A percentile compares a stretch with the other conserved stretches of the same genome.
phyloP scores from a whole-genome alignment of 2,329 filamentous ascomycete genomes.

The Phaeosphaeriaceae sp. region DNA sequence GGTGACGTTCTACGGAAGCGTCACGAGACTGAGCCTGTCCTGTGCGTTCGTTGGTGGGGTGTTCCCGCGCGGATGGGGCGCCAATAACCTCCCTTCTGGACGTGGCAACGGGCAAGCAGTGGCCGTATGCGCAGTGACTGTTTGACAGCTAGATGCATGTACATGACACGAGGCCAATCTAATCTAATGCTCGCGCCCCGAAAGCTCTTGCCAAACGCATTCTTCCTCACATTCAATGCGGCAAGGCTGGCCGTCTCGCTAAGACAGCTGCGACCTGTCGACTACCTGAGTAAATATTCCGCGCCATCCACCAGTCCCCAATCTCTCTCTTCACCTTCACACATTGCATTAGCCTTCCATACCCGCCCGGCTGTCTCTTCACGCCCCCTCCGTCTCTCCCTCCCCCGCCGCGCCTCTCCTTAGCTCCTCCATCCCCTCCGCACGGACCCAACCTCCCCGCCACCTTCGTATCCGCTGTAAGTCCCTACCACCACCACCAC shows the following conservation, averaged over 20 bases:
- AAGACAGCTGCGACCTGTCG: constrained; percentile 30
- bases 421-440: constrained; percentile 26
- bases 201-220: constrained; percentile 18
- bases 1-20: too few relatives aligned
- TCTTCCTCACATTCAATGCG: constrained; percentile 22
- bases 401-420: constrained; percentile 25
- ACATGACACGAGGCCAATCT: constrained; percentile 12
- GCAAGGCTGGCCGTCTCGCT: constrained; percentile 42
- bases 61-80: not conserved
- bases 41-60: not conserved
- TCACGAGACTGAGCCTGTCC: not conserved
- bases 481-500: constrained; percentile 26
- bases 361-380: not conserved
- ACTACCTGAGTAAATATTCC: constrained; percentile 31
- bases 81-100: not conserved
- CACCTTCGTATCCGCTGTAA: constrained; percentile 42
- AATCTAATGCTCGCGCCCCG: constrained; percentile 11
- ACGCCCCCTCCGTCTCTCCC: constrained; percentile 18
- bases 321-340: constrained; percentile 12
- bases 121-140: constrained; percentile 16
- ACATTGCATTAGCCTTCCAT: constrained; percentile 30
- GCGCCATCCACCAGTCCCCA: not conserved
- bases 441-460: constrained; percentile 45
- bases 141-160: constrained; percentile 14
- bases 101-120: not conserved